Base-by-base conservation (phyloP, 2,329 filamentous ascomycete genomes). In the Ophiostoma sp. region DNA sequence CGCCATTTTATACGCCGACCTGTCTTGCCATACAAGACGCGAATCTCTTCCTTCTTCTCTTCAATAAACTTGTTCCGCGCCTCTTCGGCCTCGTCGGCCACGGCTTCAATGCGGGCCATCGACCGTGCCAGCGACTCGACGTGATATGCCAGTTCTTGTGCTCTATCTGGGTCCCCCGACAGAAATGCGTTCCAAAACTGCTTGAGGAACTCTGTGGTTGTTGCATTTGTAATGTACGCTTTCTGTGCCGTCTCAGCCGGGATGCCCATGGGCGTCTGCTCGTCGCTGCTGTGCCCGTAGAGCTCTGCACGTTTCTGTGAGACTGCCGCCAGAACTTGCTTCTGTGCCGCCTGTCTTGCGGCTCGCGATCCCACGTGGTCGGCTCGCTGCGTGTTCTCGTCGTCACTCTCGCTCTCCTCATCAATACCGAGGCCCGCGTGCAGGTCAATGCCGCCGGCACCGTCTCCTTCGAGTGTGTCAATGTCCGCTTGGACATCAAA, bases 131-230 rank as follows among this genome's bases (percentile, higher is more conserved):
- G 86, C 11, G 94, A 95, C 80, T 97, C 93, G 8, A 92, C 90
- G 64, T 98, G 87, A 75, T 93, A 94, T 7, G 91, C 90, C 17
- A 98, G 87, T 82, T 99, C 95, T 57, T 87, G 87, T 0, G 93
- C 93, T 45, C 93, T 91, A 74, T 93, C 91, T 0, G 93, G 84
- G 79, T 98, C 93, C 17, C 95, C 95, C 0, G 95, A 98, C 33
- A 97, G 87, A 79, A 97, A 99, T 0, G 95, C 90, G 45, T 89
- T 88, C 95, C 95, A 99, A 84, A 99, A 99, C 81, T 98, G 97
- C 78, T 95, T 93, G n/a, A 99, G 85, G 79, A 98, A 99, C 79
- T 99, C 96, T 50, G 93, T 92, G 0, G 94, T 97, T 0, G 96
- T 99, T 71, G 95, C 95, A 80, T 98, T 94, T 0, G 95, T 97